A percentile compares a stretch with the other conserved stretches of the same genome.
phyloP scores from a whole-genome alignment of 768 basidiomycete genomes.

The Xerocomus spinulosus region DNA sequence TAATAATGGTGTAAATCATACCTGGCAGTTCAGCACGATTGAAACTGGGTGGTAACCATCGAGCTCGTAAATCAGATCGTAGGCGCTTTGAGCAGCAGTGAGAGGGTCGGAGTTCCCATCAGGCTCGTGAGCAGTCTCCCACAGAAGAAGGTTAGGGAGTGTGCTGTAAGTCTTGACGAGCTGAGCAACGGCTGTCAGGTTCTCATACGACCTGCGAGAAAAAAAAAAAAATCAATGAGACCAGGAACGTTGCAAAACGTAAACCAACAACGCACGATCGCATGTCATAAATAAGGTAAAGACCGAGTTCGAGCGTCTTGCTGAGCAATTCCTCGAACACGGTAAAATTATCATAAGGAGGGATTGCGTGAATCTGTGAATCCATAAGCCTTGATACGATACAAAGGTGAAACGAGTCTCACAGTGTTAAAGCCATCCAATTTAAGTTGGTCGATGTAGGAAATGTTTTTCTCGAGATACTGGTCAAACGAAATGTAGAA shows the following conservation, averaged over 20 bases:
- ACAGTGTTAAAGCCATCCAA: slow-evolving; percentile 43
- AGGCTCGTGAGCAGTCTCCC: slow-evolving; percentile 73
- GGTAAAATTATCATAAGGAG: slow-evolving; percentile 56
- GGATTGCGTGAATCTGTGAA: slow-evolving; percentile 64
- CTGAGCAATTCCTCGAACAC: slow-evolving; percentile 21
- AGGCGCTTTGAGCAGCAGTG: slow-evolving; percentile 22
- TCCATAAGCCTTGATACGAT: slow-evolving; percentile 20
- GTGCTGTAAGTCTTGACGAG: slow-evolving; percentile 64
- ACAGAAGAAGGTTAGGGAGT: slow-evolving; percentile 60
- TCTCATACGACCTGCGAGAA: slow-evolving; percentile 48
- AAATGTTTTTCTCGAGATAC: slow-evolving; percentile 49
- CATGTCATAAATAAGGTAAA: slow-evolving; percentile 81
- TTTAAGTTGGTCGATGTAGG: slow-evolving; percentile 53
- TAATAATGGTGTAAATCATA: neutral
- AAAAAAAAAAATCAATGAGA: neutral
- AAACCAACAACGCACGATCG: slow-evolving; percentile 37
- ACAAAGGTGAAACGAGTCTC: neutral
- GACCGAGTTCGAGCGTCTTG: slow-evolving; percentile 14
- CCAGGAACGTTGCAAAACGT: neutral
- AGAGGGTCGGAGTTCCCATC: slow-evolving; percentile 62
- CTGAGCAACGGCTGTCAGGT: slow-evolving; percentile 53
- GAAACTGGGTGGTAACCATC: slow-evolving; percentile 60
- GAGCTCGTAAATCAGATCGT: slow-evolving; percentile 43
- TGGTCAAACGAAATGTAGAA: slow-evolving; percentile 63
- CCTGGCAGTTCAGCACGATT: slow-evolving; percentile 48